phyloP scores from a whole-genome alignment of 129 eudicot genomes.

The Mikania micrantha region DNA sequence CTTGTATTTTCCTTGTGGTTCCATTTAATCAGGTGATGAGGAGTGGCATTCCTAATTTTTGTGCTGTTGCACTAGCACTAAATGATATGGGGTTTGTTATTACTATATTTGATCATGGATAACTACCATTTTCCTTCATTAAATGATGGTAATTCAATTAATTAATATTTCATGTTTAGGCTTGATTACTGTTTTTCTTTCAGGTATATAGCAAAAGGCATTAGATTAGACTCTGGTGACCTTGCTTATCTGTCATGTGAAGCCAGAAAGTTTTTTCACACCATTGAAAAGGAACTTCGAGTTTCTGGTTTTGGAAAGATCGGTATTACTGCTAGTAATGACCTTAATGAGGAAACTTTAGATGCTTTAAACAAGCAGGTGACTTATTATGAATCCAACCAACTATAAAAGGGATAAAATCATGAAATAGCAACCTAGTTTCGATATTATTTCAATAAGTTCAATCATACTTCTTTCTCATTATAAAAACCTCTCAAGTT shows the following conservation, averaged over 20 bases:
- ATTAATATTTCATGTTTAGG: background rate
- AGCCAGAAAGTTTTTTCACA: constrained; percentile 66
- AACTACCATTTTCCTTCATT: background rate
- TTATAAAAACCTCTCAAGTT: no score
- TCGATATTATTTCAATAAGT: no score
- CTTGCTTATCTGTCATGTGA: constrained; percentile 94
- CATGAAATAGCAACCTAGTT: no score
- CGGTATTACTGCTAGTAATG: constrained; percentile 84
- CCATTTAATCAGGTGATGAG: constrained; percentile 62
- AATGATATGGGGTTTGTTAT: constrained; percentile 76
- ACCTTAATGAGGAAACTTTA: constrained; percentile 96
- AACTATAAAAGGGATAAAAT: no score
- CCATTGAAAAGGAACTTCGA: constrained; percentile 69
- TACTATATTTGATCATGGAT: constrained; percentile 1
- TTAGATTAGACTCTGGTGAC: constrained; percentile 96
- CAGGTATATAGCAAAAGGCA: constrained; percentile 89
- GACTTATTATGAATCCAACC: constrained; percentile 1
- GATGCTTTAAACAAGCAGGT: constrained; percentile 99
- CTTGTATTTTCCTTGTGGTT: constrained; percentile 11
- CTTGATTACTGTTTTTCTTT: constrained; percentile 6
- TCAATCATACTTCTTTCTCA: no score
- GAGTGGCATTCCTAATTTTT: constrained; percentile 93
- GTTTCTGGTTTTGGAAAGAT: constrained; percentile 70
- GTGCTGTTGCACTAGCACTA: constrained; percentile 97
- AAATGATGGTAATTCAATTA: background rate